These are phyloP conservation scores for Naganishia albida DNA, from an alignment of 1,284 basidiomycete genomes.

Conservation along the genomic window DNA sequence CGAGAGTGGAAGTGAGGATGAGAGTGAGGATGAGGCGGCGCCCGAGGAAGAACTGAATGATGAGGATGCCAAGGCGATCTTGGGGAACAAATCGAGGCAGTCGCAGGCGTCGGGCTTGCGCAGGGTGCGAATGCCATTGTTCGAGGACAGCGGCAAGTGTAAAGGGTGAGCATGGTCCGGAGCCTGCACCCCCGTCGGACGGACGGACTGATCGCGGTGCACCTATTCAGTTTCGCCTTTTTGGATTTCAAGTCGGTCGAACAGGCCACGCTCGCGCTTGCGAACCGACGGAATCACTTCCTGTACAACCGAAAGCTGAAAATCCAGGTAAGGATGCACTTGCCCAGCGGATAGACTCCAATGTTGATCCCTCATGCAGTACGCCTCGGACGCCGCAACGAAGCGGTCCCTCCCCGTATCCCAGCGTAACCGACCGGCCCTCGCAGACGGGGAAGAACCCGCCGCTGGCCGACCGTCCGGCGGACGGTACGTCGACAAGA, in stretches of 20 bases:
- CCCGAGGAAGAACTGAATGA: conserved; percentile 46
- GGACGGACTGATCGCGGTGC: background rate
- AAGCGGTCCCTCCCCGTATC: conserved; percentile 39
- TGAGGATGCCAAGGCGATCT: conserved; percentile 34
- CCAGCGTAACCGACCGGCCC: conserved; percentile 26
- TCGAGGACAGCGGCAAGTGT: conserved; percentile 89
- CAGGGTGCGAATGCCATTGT: conserved; percentile 89
- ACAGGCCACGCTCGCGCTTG: conserved; percentile 76
- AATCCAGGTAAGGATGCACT: conserved; percentile 63
- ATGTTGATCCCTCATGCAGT: conserved; percentile 39
- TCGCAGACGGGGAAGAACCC: conserved; percentile 12
- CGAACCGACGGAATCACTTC: conserved; percentile 79
- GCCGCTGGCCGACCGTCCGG: conserved; percentile 28
- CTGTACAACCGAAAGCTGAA: conserved; percentile 73
- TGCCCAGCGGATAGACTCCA: conserved; percentile 50
- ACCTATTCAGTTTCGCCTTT: conserved; percentile 80
- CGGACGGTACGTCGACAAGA: conserved; percentile 18
- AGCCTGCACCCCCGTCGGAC: background rate
- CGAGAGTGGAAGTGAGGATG: conserved; percentile 35
- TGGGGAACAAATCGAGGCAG: conserved; percentile 26
- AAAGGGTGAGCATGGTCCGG: conserved; percentile 73
- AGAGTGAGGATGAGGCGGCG: conserved; percentile 39
- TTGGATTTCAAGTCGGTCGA: conserved; percentile 81
- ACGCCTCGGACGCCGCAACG: conserved; percentile 49
- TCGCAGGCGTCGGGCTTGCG: conserved; percentile 65